These are phyloP conservation scores for Rhizoctonia solani DNA, from an alignment of 1,284 basidiomycete species.

Conservation along the genomic window DNA sequence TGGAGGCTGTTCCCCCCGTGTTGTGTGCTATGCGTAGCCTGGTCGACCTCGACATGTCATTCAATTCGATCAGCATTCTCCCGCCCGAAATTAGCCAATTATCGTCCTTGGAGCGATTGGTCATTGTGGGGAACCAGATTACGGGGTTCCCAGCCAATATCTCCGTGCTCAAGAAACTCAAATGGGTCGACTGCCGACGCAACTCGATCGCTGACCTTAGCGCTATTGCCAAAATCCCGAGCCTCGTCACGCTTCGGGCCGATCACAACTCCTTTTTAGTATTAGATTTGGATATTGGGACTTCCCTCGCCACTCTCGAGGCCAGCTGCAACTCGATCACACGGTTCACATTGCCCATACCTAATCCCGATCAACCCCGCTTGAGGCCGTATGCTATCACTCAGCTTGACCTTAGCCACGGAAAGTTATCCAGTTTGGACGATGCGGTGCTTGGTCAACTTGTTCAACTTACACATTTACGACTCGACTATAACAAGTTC, in stretches of 20 bases:
- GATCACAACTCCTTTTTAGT: slow-evolving; percentile 83
- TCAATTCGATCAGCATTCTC: slow-evolving; percentile 85
- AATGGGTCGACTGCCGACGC: slow-evolving; percentile 78
- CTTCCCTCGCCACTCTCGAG: slow-evolving; percentile 61
- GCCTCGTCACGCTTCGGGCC: slow-evolving; percentile 67
- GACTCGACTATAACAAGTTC: slow-evolving; percentile 87
- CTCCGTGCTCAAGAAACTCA: slow-evolving; percentile 63
- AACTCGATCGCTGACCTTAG: slow-evolving; percentile 81
- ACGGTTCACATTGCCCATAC: slow-evolving; percentile 67
- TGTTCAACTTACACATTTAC: slow-evolving; percentile 70
- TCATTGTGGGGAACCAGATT: slow-evolving; percentile 88
- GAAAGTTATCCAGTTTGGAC: slow-evolving; percentile 86
- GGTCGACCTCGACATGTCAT: slow-evolving; percentile 90
- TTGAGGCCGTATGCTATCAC: slow-evolving; percentile 66
- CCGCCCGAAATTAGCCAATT: slow-evolving; percentile 82
- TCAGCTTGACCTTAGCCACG: slow-evolving; percentile 85
- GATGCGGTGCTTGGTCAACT: slow-evolving; percentile 74
- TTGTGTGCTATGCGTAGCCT: slow-evolving; percentile 77
- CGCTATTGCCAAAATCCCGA: slow-evolving; percentile 69
- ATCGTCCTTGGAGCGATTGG: slow-evolving; percentile 70
- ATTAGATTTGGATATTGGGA: slow-evolving; percentile 75
- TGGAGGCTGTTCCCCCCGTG: slow-evolving; percentile 77
- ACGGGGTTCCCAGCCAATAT: slow-evolving; percentile 74
- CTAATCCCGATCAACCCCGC: slow-evolving; percentile 47
- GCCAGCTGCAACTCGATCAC: slow-evolving; percentile 84